phyloP scores from a whole-genome alignment of 2,329 filamentous ascomycete genomes.

The Harringtonia aguacate region DNA sequence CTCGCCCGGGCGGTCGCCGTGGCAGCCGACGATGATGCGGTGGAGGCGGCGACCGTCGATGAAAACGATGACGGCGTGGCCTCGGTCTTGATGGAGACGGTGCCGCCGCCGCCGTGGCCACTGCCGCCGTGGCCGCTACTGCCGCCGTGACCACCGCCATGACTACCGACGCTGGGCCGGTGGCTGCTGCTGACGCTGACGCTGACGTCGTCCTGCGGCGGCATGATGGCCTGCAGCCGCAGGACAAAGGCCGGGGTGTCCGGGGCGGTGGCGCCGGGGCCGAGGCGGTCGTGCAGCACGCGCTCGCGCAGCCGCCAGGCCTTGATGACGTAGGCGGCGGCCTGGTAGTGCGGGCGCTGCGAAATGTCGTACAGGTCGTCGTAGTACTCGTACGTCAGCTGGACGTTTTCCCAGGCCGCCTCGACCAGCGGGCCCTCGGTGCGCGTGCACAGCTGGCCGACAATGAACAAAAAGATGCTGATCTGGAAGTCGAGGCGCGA shows the following conservation, averaged over 20 bases:
- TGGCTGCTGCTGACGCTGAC: neutral
- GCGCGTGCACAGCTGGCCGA: conserved; percentile 40
- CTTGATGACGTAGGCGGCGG: conserved; percentile 37
- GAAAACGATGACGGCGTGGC: neutral
- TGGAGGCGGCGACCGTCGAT: too few species aligned
- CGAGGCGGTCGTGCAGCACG: conserved; percentile 20
- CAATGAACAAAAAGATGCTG: conserved; percentile 44
- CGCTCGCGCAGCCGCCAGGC: conserved; percentile 42
- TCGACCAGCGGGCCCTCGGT: conserved; percentile 39
- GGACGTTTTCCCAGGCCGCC: conserved; percentile 38
- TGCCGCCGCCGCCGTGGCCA: too few species aligned
- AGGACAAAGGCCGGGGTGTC: conserved; percentile 34
- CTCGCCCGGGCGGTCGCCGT: too few species aligned
- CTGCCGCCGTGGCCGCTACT: too few species aligned
- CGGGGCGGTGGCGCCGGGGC: conserved; percentile 21
- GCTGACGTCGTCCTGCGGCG: conserved; percentile 21
- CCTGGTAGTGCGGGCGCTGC: conserved; percentile 30
- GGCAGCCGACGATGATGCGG: too few species aligned
- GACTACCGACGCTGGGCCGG: neutral
- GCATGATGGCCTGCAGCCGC: conserved; percentile 31
- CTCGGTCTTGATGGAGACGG: neutral
- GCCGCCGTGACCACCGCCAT: too few species aligned
- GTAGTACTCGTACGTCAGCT: conserved; percentile 36
- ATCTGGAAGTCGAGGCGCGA: conserved; percentile 42
- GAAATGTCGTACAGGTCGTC: conserved; percentile 38